Base-by-base conservation (phyloP, 257 asterid species). In the Agastache rugosa region DNA sequence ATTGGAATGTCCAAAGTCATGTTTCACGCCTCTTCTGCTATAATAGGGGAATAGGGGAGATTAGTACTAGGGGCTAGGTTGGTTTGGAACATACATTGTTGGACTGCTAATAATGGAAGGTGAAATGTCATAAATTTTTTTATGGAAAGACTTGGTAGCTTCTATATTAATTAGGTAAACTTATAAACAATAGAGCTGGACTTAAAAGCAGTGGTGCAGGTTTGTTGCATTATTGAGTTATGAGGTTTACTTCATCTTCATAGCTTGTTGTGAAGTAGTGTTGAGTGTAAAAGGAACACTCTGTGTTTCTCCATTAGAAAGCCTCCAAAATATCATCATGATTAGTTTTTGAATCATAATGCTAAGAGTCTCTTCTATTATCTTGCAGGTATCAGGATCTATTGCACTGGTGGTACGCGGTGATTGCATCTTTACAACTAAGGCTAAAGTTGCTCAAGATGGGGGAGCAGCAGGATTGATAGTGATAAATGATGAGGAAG, bases 381-480 rank as follows among this genome's bases (percentile, higher is more conserved):
- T 77, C 76, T 69, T 87, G 85, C 80, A 95, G 99, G 61, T 87
- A 81, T 76, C 90, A 75, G 98, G 96, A 72, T 74, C 85, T 64
- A 81, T 95, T 75, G 90, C 87, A 35, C 65, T 95, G 79, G 96
- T 83, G 54, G 55, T 76, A 48, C 98, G 99, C 14, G 99, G 99
- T 80, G 98, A 88, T 63, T 95, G 99, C 73, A 87, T 79, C 73
- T 95, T 95, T 83, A 76, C 88, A 25, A 79, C 81, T 51, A 95
- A 95, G 87, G 99, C 99, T 77, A 69, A 75, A 75, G 75, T 87
- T 54, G 98, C 96, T 50, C 94, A 92, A 88, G 91, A 82, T 67
- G 89, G 86, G 73, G 98, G 94, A 59, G 97, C 99, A 72, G 78
- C 84, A 14, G 99, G 87, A 72, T 71, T 95, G 77, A 79, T 92